Base-by-base conservation (phyloP, 2,329 filamentous ascomycete species). In the Tolypocladium ophioglossoides region DNA sequence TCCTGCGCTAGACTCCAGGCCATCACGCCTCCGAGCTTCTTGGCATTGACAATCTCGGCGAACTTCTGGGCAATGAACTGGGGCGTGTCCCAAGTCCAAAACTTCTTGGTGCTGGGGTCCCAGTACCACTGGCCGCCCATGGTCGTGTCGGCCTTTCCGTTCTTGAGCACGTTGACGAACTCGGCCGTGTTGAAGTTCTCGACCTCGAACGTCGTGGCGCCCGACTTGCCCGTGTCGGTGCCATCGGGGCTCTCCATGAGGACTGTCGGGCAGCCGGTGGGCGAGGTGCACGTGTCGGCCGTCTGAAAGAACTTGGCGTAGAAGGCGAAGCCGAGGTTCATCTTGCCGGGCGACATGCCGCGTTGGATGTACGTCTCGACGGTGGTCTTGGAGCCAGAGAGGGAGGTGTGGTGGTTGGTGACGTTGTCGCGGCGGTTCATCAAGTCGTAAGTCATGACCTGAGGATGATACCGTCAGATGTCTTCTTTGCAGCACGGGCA, bases 381-480 rank as follows among this genome's bases (percentile, higher is more conserved):
- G 0, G 78, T 71, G 5, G 76, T 70, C 1, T 79, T 63, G 10
- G 83, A 82, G 14, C 73, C 74, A 51, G 72, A 61, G 27, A 87
- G 70, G 7, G 82, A 81, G 11, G 77, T 79, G 61, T 88, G 84
- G 64, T 89, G 86, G 32, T 74, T 76, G 2, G 85, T 89, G 22
- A 74, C 66, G 51, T 72, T 79, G 65, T 88, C 82, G n/a, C 86
- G 79, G 12, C 86, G 82, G 69, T 87, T 88, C 78, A 86, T 85
- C 50, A 89, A 65, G 63, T 89, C 86, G 65, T 89, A 89, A 10
- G 79, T 77, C 85, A 88, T 88, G 58, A 89, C 70, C 68, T 71
- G 12, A 4, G 11, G 11, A 34, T 3, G 5, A 14, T 16, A 3
- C 27, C 5, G 39, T 46, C 38, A 52, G 51, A 2, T n/a, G 27